Conservation (phyloP, 1,284 basidiomycete genomes). For the Heterobasidion parviporum region DNA sequence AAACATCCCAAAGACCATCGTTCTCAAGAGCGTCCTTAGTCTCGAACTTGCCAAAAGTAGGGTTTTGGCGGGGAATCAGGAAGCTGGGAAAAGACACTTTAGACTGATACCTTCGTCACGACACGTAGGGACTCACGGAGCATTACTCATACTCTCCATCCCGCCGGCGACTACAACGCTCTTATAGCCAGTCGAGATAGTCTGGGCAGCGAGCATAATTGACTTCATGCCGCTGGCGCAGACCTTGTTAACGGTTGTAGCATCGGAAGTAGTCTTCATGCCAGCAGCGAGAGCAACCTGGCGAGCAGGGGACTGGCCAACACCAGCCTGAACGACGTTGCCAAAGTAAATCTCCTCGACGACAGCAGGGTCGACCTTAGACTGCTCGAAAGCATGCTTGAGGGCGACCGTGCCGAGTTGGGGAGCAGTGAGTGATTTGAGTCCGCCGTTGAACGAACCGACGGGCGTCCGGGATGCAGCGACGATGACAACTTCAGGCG, state of each 20-base stretch:
- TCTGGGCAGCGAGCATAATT: constrained; percentile 89
- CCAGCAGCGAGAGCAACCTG: constrained; percentile 90
- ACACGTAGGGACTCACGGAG: constrained; percentile 55
- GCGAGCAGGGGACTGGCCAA: constrained; percentile 91
- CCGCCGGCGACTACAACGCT: constrained; percentile 89
- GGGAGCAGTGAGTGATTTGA: constrained; percentile 86
- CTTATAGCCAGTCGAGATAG: constrained; percentile 82
- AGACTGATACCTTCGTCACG: background rate
- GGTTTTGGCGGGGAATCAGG: constrained; percentile 84
- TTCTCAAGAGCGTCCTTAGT: constrained; percentile 82
- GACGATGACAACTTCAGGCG: constrained; percentile 89
- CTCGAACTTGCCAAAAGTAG: constrained; percentile 86
- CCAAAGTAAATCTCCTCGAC: constrained; percentile 97
- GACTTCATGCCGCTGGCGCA: constrained; percentile 96
- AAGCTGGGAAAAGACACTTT: constrained; percentile 46
- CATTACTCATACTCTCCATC: constrained; percentile 97
- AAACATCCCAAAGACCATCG: constrained; percentile 95
- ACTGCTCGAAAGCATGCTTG: constrained; percentile 82
- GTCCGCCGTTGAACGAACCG: constrained; percentile 84
- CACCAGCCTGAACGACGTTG: constrained; percentile 93
- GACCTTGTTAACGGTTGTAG: constrained; percentile 99
- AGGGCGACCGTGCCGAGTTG: constrained; percentile 87
- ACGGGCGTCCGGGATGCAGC: constrained; percentile 92
- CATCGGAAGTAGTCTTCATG: constrained; percentile 80
- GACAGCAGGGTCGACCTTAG: constrained; percentile 71